phyloP scores from a whole-genome alignment of 2,329 filamentous ascomycete genomes.

The Cordyceps cicadae region DNA sequence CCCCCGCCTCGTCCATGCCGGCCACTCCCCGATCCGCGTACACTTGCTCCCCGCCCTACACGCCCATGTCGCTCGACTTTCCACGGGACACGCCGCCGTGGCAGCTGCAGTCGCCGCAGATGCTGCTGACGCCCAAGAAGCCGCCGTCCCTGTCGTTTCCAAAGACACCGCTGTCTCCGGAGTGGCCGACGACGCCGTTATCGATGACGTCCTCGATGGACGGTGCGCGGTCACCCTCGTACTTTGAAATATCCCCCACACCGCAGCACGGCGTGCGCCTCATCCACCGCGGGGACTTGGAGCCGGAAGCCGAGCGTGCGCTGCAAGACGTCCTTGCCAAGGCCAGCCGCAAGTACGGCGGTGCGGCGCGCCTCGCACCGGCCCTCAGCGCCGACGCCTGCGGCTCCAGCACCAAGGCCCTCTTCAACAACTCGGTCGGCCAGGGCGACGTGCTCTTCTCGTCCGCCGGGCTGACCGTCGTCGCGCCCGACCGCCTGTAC shows the following conservation, averaged over 20 bases:
- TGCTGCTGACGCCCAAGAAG: conserved; percentile 36
- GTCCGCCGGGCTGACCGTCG: conserved; percentile 49
- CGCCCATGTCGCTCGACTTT: conserved; percentile 22
- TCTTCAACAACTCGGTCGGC: conserved; percentile 47
- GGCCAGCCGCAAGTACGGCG: conserved; percentile 23
- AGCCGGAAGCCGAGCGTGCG: conserved; percentile 37
- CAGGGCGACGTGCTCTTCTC: conserved; percentile 57
- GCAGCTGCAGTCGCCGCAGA: conserved; percentile 30
- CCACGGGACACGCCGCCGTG: conserved; percentile 18
- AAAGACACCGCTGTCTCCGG: conserved; percentile 33
- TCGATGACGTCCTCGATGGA: conserved; percentile 40
- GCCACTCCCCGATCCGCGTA: conserved; percentile 18
- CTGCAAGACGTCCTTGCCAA: conserved; percentile 42
- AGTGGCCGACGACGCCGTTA: conserved; percentile 41
- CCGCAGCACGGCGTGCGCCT: conserved; percentile 34
- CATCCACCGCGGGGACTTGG: conserved; percentile 38
- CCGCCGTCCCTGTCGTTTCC: conserved; percentile 29
- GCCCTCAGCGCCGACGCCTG: conserved; percentile 35
- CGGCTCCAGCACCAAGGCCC: conserved; percentile 40
- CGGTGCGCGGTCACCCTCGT: conserved; percentile 24
- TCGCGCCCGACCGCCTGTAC: conserved; percentile 55
- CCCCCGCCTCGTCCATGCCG: background rate
- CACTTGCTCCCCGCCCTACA: conserved; percentile 24
- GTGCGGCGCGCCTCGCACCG: conserved; percentile 25
- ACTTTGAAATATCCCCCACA: background rate